phyloP scores from a whole-genome alignment of 257 asterid genomes.

The Catharanthus roseus region DNA sequence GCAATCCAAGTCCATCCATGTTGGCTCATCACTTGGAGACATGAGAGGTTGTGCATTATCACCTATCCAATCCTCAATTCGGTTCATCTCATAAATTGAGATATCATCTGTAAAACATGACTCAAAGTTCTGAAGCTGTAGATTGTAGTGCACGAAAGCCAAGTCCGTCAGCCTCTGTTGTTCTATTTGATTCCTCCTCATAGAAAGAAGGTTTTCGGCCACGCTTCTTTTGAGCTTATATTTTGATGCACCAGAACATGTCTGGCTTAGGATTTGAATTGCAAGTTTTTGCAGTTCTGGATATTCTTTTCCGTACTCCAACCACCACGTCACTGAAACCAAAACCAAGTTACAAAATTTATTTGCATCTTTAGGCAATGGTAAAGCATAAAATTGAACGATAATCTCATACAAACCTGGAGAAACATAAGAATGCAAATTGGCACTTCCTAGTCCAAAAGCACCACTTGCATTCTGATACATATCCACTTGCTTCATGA shows the following conservation, averaged over 20 bases:
- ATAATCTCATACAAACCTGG: slow-evolving; percentile 7
- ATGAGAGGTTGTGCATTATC: slow-evolving; percentile 7
- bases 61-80: slow-evolving; percentile 29
- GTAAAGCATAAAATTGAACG: neutral
- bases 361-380: neutral
- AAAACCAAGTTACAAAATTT: neutral
- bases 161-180: slow-evolving; percentile 27
- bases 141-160: slow-evolving; percentile 44
- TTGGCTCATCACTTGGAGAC: slow-evolving; percentile 4
- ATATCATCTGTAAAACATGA: slow-evolving; percentile 11
- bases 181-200: slow-evolving; percentile 24
- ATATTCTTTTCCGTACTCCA: slow-evolving; percentile 35
- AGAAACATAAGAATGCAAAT: neutral
- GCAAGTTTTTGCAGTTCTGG: slow-evolving; percentile 57
- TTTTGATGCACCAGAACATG: slow-evolving; percentile 47
- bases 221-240: slow-evolving; percentile 38
- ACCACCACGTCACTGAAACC: slow-evolving; percentile 63
- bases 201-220: slow-evolving; percentile 31
- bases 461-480: slow-evolving; percentile 9
- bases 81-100: slow-evolving; percentile 16
- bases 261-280: slow-evolving; percentile 47
- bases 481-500: slow-evolving; percentile 7
- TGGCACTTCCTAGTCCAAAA: slow-evolving; percentile 5
- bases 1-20: slow-evolving; percentile 17
- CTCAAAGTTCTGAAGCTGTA: slow-evolving; percentile 37